These are phyloP conservation scores for Pythium diclinum DNA, from an alignment of 352 stramenopile species.

Conservation along the genomic window DNA sequence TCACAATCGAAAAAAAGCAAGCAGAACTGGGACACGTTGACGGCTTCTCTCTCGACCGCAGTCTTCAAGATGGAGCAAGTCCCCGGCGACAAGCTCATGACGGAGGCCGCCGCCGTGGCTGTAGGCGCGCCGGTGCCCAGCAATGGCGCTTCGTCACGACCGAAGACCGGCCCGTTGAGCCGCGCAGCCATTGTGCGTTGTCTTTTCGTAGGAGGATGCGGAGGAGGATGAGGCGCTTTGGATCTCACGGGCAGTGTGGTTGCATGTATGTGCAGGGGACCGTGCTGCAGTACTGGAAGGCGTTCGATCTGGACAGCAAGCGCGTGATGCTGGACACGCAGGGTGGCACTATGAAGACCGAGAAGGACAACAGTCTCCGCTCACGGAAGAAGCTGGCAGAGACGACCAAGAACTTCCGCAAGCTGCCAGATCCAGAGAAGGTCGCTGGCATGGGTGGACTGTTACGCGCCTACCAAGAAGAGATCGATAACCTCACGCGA, in stretches of 20 bases:
- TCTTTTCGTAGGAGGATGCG: not conserved
- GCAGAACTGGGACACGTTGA: conserved; percentile 14
- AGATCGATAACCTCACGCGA: conserved; percentile 90
- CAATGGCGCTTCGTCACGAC: not conserved
- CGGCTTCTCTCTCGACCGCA: not conserved
- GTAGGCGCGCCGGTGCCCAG: not conserved
- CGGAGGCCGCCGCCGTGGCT: conserved; percentile 21
- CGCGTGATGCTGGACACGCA: conserved; percentile 74
- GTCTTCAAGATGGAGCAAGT: conserved; percentile 30
- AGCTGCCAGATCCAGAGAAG: conserved; percentile 74
- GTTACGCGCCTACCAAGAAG: conserved; percentile 90
- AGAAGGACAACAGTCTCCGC: conserved; percentile 75
- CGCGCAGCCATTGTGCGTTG: conserved; percentile 33
- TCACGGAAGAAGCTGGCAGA: conserved; percentile 86
- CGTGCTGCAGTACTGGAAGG: conserved; percentile 84
- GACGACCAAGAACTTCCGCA: conserved; percentile 80
- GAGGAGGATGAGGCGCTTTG: not conserved
- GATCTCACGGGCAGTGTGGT: not conserved
- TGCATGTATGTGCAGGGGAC: conserved; percentile 30
- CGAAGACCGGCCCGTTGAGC: conserved; percentile 21
- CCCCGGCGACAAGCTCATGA: conserved; percentile 31
- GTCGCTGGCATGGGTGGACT: conserved; percentile 47
- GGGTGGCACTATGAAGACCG: conserved; percentile 74
- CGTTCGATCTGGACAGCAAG: conserved; percentile 87
- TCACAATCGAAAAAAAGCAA: not conserved